Conservation (phyloP, 371 early-diverging fungal genomes). For the Actinomucor elegans region DNA sequence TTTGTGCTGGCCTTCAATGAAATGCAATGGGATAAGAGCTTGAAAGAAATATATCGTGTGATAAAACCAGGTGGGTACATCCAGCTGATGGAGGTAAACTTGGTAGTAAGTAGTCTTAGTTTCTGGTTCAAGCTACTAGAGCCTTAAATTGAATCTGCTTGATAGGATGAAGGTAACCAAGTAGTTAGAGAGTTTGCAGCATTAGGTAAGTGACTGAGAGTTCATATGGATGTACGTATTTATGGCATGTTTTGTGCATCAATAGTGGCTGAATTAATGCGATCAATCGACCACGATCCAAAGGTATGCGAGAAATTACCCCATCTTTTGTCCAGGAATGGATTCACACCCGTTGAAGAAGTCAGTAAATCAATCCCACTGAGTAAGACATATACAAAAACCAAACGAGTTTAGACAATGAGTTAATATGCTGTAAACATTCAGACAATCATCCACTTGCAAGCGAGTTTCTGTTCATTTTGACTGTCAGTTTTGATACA, state of each 20-base stretch:
- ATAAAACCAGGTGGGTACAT: slow-evolving; percentile 47
- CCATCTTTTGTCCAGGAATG: background rate
- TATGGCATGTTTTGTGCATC: background rate
- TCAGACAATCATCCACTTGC: slow-evolving; percentile 1
- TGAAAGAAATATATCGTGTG: slow-evolving; percentile 33
- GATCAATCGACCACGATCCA: slow-evolving; percentile 1
- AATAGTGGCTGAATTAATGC: background rate
- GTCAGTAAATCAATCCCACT: background rate
- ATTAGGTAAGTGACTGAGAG: background rate
- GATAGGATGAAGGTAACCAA: slow-evolving; percentile 3
- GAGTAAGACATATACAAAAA: too few species aligned
- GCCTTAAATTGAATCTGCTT: background rate
- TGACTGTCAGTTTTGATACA: background rate
- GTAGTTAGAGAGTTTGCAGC: background rate
- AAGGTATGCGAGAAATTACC: background rate
- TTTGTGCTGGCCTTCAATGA: slow-evolving; percentile 24
- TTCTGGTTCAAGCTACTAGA: background rate
- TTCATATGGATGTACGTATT: background rate
- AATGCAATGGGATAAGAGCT: slow-evolving; percentile 11
- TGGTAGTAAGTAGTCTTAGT: slow-evolving; percentile 10
- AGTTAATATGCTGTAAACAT: background rate
- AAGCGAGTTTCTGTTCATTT: slow-evolving; percentile 1
- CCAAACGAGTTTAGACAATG: too few species aligned
- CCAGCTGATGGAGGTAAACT: slow-evolving; percentile 38
- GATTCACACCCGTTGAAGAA: background rate